Evolutionary conservation across 2,329 filamentous ascomycete genomes (phyloP), one percentile per base, ranked within the genome.

Genomic region (Acrocalymma vagum): DNA sequence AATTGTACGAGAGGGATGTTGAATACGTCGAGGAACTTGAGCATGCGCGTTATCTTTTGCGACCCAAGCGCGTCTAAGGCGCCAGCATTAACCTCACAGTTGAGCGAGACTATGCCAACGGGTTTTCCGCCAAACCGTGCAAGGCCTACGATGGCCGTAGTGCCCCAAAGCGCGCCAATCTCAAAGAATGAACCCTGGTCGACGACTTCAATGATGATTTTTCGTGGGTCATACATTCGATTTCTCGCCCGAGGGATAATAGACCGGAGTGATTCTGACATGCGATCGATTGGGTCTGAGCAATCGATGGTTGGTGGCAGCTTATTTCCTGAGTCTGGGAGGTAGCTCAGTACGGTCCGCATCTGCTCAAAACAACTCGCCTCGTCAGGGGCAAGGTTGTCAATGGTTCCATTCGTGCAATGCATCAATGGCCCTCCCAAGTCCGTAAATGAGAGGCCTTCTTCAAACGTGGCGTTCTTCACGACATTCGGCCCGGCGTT

Each of bases 401-500:
- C 83, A 32, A 86, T 84, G 0, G 83, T 86, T 0, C 83, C 83
- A 43, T 86, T 86, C 1, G 79, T 80, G 52, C 81, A 84, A 55
- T 86, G 83, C 62, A 86, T 78, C 14, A 67, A 68, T 0, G 83
- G 81, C 0, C 83, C 83, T 3, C 83, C 83, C 0, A 86, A 70
- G 48, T 85, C 81, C 9, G 75, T 75, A 31, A 84, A 78, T 4
- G 72, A 77, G 3, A 86, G 62, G 0, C 77, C 82, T 67, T 86
- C 83, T 58, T 86, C 83, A 49, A 85, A 85, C 0, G 83, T 86
- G 2, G 83, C 83, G 6, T 77, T 70, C 32, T 80, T 79, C 13
- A 86, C 83, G 1, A 86, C 82, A 45, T 80, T 79, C 0, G 83
- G 82, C 0, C 83, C 83, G 6, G 83, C 83, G 56, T 86, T 86